Conservation (phyloP, 805 yeast species). For the Myxozyma melibiosi region DNA sequence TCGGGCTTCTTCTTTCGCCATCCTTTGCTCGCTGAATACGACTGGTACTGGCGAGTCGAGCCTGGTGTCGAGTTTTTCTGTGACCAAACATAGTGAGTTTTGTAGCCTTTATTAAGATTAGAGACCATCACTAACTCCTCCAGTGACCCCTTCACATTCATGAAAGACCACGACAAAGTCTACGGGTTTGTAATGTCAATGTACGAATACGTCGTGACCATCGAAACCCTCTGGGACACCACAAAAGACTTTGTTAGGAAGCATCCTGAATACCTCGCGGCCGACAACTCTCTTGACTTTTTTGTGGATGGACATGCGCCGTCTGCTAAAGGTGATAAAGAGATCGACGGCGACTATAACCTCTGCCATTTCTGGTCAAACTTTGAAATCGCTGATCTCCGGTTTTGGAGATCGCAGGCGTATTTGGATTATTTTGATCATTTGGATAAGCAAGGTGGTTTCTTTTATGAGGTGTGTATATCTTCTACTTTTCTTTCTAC, state of each 20-base stretch:
- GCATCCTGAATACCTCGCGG: constrained; percentile 63
- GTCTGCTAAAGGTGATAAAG: constrained; percentile 51
- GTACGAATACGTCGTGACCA: constrained; percentile 80
- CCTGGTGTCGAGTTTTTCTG: constrained; percentile 89
- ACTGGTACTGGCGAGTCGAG: constrained; percentile 93
- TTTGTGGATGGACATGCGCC: constrained; percentile 53
- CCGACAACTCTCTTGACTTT: constrained; percentile 62
- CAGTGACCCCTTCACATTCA: constrained; percentile 77
- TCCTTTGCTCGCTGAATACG: constrained; percentile 67
- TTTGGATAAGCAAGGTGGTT: constrained; percentile 74
- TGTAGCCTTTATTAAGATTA: not conserved
- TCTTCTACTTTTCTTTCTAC: constrained; percentile 37
- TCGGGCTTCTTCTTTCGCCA: constrained; percentile 89
- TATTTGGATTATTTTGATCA: constrained; percentile 67
- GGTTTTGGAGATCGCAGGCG: constrained; percentile 71
- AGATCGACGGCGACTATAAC: constrained; percentile 66
- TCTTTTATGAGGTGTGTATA: constrained; percentile 72
- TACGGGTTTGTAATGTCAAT: constrained; percentile 87
- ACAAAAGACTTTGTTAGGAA: constrained; percentile 64
- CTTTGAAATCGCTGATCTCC: constrained; percentile 77
- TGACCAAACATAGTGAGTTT: constrained; percentile 49
- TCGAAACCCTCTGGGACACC: constrained; percentile 80
- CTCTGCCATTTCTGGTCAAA: constrained; percentile 88
- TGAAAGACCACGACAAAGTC: constrained; percentile 73
- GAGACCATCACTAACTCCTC: not conserved